Conservation (phyloP, 78 protist species). For the Polysphondylium violaceum region DNA sequence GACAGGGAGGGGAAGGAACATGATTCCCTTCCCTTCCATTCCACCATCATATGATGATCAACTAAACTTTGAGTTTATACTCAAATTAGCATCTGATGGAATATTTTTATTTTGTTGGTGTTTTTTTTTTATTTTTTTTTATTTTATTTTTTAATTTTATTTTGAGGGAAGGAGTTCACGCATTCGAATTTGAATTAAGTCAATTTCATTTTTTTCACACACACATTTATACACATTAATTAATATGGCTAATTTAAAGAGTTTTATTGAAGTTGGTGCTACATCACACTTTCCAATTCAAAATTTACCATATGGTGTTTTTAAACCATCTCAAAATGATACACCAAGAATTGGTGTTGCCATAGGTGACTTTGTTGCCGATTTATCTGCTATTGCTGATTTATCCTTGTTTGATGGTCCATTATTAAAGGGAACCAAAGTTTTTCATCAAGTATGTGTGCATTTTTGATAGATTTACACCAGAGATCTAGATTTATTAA, state of each 20-base stretch:
- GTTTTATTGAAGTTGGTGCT: slow-evolving; percentile 67
- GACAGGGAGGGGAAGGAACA: too few relatives aligned
- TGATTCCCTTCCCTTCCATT: too few relatives aligned
- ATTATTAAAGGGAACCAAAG: slow-evolving; percentile 42
- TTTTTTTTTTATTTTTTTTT: too few relatives aligned
- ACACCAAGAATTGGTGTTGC: slow-evolving; percentile 88
- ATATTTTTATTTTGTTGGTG: background rate
- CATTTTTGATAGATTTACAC: background rate
- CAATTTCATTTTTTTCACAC: background rate
- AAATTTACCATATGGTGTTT: slow-evolving; percentile 95
- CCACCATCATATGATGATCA: too few relatives aligned
- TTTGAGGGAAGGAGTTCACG: background rate
- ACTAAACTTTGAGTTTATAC: too few relatives aligned
- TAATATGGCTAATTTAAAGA: slow-evolving; percentile 40
- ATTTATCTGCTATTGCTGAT: slow-evolving; percentile 75
- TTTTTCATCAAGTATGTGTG: slow-evolving; percentile 69
- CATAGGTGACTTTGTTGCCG: slow-evolving; percentile 93
- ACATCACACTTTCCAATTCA: slow-evolving; percentile 93
- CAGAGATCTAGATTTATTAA: background rate
- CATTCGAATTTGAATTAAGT: too few relatives aligned
- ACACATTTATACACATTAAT: too few relatives aligned
- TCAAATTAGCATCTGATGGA: too few relatives aligned
- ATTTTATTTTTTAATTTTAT: background rate
- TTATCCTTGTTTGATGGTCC: slow-evolving; percentile 50
- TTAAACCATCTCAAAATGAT: slow-evolving; percentile 45